A percentile compares a stretch with the other conserved stretches of the same genome.
These are phyloP conservation scores for Leishmania tarentolae DNA, from an alignment of 208 protist genomes.

Conservation along the genomic window DNA sequence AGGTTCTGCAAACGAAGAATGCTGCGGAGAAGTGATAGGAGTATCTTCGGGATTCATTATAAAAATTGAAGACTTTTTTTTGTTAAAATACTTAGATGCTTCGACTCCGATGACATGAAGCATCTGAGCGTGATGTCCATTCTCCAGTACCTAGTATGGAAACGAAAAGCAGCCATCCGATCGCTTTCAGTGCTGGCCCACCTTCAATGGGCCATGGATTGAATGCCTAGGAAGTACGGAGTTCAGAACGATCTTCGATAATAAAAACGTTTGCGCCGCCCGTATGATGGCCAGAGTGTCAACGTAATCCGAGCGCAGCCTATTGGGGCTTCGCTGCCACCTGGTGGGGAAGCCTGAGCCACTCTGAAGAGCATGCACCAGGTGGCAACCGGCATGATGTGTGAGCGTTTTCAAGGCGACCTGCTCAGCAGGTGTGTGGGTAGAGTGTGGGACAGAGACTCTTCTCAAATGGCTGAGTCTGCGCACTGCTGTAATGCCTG, in stretches of 20 bases:
- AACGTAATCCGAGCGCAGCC: not conserved
- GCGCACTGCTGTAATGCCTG: not conserved
- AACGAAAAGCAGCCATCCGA: not conserved
- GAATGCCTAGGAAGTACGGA: not conserved
- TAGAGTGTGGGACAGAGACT: not conserved
- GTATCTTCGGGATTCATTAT: not conserved
- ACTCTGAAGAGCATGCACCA: not conserved
- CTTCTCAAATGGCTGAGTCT: not conserved
- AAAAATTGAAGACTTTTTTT: not conserved
- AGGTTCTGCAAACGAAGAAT: constrained; percentile 94
- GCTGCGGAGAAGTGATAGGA: constrained; percentile 64
- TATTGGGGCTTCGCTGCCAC: not conserved
- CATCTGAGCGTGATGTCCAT: not conserved
- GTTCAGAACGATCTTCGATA: not conserved
- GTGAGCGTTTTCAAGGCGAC: not conserved
- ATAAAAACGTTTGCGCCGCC: not conserved
- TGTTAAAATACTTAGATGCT: constrained; percentile 8
- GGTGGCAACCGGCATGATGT: not conserved
- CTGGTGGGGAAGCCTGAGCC: not conserved
- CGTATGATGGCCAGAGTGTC: not conserved
- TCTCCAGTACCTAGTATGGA: not conserved
- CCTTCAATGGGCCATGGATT: not conserved
- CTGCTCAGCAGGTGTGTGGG: not conserved
- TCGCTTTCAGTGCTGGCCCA: not conserved
- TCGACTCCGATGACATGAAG: not conserved